Evolutionary conservation across 495 filamentous ascomycete species (phyloP), one percentile per base, ranked within the genome.

Genomic region (Xylona heveae): DNA sequence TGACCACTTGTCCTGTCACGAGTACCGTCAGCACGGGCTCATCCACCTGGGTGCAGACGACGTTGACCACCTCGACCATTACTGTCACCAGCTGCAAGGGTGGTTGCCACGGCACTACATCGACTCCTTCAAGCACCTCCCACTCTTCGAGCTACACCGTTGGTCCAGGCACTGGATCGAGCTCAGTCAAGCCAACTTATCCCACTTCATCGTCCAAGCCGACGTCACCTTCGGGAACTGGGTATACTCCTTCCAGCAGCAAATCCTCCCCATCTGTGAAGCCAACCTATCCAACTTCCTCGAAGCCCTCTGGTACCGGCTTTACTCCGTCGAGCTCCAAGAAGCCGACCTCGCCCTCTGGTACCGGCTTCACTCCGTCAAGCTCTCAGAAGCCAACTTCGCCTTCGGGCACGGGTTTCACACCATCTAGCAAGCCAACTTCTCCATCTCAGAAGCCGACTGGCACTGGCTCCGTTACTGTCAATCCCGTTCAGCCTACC

Each of bases 51-150:
- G 31, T 39, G 7, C 28, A 36, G 18, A 44, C 40, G 6, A 44
- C 34, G 7, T 21, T 41, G 13, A 46, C 44, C 0, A 46, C 45
- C 6, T 32, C 23, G 6, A 45, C 39, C 1, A 26, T 49, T 34
- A 47, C 44, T 12, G 31, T 47, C 24, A 48, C 43, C 2, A 43
- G 40, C 8, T 48, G 45, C 44, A 44, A 41, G 34, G 23, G 23
- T 5, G 40, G 40, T n/a, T 46, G 43, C 42, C 38, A 37, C 28
- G 16, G 8, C 24, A 25, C 24, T 13, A 25, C 24, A 13, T 25
- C 24, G 13, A 8, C 24, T 26, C 10, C 10, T 13, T 26, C 13
- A 13, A 10, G 24, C 13, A 10, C 24, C 24, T 13, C 9, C 28
- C 10, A 31, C 28, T 9, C 28, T 18, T 18, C 10, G 10, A 18